Evolutionary conservation across 331 rosid species (phyloP).

Genomic region (Prunus yedoensis): DNA sequence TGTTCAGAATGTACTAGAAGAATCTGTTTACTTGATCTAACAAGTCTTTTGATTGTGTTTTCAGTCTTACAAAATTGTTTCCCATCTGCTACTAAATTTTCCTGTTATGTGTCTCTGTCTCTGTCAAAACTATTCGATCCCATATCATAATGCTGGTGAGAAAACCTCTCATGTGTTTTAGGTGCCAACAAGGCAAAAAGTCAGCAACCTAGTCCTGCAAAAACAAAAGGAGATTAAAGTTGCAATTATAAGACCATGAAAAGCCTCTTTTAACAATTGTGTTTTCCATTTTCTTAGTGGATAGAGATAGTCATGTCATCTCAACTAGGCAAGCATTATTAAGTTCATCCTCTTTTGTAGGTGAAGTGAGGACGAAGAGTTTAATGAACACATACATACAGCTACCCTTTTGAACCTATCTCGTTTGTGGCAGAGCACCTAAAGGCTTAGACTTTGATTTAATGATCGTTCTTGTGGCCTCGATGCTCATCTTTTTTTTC

Average conservation of each 20-base stretch:
- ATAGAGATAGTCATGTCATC: neutral
- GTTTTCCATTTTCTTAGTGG: neutral
- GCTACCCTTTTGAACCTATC: neutral
- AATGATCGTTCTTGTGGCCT: too few relatives aligned
- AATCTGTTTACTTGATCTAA: too few relatives aligned
- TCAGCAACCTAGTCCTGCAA: neutral
- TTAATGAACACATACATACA: neutral
- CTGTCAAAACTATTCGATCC: neutral
- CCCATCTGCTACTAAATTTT: neutral
- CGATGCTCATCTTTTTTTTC: too few relatives aligned
- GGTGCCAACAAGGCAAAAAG: too few relatives aligned
- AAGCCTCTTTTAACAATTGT: neutral
- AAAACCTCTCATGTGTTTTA: too few relatives aligned
- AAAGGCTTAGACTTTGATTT: too few relatives aligned
- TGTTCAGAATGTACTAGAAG: too few relatives aligned
- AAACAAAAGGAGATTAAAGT: neutral
- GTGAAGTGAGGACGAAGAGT: neutral
- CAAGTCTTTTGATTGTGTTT: neutral
- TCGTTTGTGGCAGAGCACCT: too few relatives aligned
- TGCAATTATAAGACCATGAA: slow-evolving; percentile 16
- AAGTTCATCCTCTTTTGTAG: neutral
- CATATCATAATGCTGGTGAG: too few relatives aligned
- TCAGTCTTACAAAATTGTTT: neutral
- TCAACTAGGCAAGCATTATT: neutral
- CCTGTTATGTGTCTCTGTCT: neutral